phyloP scores from a whole-genome alignment of 176 grass and related monocot species.

The Triticum urartu region DNA sequence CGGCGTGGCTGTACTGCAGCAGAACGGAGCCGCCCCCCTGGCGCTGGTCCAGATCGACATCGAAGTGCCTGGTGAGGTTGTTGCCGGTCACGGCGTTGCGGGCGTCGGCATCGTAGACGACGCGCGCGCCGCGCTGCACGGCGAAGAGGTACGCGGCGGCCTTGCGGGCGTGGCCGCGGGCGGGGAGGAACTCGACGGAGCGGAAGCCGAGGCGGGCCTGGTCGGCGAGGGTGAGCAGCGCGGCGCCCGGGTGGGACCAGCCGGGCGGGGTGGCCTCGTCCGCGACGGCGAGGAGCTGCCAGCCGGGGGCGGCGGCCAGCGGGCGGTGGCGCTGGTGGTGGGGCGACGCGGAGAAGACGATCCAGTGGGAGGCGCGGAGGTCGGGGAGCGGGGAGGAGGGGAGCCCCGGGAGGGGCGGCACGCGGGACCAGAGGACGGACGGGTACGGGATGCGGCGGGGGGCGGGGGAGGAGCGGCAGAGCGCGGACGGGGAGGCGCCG shows the following conservation, averaged over 20 bases:
- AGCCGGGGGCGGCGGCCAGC: slow-evolving; percentile 49
- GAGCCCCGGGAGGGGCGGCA: slow-evolving; percentile 47
- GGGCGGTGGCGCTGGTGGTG: slow-evolving; percentile 48
- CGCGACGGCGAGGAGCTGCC: slow-evolving; percentile 80
- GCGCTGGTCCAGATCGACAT: slow-evolving; percentile 64
- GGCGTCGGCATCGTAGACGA: slow-evolving; percentile 84
- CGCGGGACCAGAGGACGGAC: slow-evolving; percentile 55
- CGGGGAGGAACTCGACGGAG: slow-evolving; percentile 67
- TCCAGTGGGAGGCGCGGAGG: slow-evolving; percentile 72
- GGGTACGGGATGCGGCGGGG: slow-evolving; percentile 55
- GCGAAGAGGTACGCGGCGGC: slow-evolving; percentile 76
- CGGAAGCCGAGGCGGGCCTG: slow-evolving; percentile 74
- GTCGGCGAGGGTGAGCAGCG: slow-evolving; percentile 70
- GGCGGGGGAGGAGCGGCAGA: slow-evolving; percentile 20
- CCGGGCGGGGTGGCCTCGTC: slow-evolving; percentile 60
- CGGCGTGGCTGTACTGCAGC: slow-evolving; percentile 82
- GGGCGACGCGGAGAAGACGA: slow-evolving; percentile 58
- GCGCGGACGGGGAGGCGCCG: slow-evolving; percentile 2
- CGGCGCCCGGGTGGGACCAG: slow-evolving; percentile 77
- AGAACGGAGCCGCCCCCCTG: slow-evolving; percentile 49
- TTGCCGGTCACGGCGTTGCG: slow-evolving; percentile 51
- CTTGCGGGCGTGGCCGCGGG: slow-evolving; percentile 62
- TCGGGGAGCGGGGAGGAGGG: slow-evolving; percentile 40
- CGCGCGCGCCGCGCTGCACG: slow-evolving; percentile 78
- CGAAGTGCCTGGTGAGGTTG: slow-evolving; percentile 59